A percentile compares a stretch with the other conserved stretches of the same genome.
Conservation (phyloP, 176 grass and related monocot species). For the Chrysopogon serrulatus region DNA sequence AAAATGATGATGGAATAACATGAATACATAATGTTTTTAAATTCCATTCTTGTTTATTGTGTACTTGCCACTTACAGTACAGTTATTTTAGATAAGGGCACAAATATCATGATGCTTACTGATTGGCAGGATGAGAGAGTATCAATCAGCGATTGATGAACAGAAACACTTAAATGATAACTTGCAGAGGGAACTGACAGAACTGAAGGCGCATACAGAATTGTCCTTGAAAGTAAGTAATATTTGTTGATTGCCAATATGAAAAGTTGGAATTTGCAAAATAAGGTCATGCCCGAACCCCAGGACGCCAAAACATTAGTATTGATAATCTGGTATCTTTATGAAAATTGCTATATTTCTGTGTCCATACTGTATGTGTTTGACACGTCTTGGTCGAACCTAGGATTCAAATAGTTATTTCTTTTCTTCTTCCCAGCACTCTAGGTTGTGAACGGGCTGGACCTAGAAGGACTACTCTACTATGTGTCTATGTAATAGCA, state of each 20-base stretch:
- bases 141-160: constrained; percentile 56
- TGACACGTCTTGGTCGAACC: neutral
- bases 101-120: constrained; percentile 14
- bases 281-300: neutral
- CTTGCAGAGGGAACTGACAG: constrained; percentile 60
- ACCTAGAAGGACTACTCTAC: neutral
- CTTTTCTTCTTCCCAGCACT: neutral
- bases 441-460: neutral
- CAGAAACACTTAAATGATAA: constrained; percentile 61
- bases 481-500: neutral
- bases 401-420: neutral
- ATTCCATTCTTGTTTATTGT: neutral
- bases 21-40: neutral
- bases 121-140: constrained; percentile 70
- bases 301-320: neutral
- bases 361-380: neutral
- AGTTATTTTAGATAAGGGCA: neutral
- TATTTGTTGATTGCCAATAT: neutral
- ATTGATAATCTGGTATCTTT: neutral
- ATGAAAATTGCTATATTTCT: neutral
- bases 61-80: neutral
- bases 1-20: neutral
- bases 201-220: constrained; percentile 54
- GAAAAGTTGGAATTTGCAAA: neutral
- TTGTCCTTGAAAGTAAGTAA: constrained; percentile 66